Conservation (phyloP, 148 eudicot genomes). For the Persicaria maculosa region DNA sequence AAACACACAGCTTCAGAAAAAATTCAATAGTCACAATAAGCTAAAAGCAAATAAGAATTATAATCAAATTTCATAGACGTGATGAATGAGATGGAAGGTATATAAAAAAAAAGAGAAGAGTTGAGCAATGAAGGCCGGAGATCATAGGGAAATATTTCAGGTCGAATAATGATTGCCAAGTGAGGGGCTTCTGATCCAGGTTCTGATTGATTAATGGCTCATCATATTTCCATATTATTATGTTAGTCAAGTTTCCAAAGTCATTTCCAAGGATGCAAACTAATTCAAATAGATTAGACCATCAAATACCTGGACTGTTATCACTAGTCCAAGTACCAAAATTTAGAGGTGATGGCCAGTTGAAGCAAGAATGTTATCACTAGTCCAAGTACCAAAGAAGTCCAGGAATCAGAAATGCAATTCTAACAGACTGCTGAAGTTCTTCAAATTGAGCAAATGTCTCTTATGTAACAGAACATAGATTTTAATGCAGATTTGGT, state of each 20-base stretch:
- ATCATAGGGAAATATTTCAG: too few species aligned
- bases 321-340: slow-evolving; percentile 41
- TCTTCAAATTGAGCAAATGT: slow-evolving; percentile 67
- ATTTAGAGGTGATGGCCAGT: background rate
- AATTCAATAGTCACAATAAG: too few species aligned
- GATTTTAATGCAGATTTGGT: background rate
- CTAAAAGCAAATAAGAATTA: too few species aligned
- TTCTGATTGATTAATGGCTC: too few species aligned
- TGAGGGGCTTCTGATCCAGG: too few species aligned
- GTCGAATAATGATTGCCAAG: too few species aligned
- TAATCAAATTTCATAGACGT: too few species aligned
- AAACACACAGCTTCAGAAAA: too few species aligned
- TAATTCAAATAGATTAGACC: slow-evolving; percentile 7
- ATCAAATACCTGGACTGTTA: slow-evolving; percentile 62
- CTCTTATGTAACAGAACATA: slow-evolving; percentile 41
- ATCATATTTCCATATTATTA: background rate
- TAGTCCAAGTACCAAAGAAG: slow-evolving; percentile 65
- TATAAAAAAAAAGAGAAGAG: too few species aligned
- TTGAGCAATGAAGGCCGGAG: too few species aligned
- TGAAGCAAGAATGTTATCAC: background rate
- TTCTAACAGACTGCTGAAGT: slow-evolving; percentile 89
- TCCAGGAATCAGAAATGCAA: slow-evolving; percentile 77
- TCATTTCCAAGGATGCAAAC: background rate
- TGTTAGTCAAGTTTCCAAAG: background rate
- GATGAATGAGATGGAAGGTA: too few species aligned